phyloP scores from a whole-genome alignment of 805 yeast genomes.

The Pichia thaimueangensis region DNA sequence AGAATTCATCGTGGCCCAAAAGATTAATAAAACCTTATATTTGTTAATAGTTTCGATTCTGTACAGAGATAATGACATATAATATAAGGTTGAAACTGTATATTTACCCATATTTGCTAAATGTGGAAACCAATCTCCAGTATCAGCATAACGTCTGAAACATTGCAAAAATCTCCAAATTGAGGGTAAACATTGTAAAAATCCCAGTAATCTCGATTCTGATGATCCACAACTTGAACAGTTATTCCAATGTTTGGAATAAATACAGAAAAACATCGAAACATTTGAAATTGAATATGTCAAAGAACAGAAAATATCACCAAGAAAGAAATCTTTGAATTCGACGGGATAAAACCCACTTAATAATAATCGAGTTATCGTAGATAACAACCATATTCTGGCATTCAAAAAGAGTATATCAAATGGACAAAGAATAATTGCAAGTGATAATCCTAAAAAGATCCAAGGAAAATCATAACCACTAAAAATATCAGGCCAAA shows the following conservation, averaged over 20 bases:
- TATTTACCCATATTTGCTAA: conserved; percentile 83
- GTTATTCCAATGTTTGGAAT: conserved; percentile 64
- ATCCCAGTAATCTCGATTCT: conserved; percentile 71
- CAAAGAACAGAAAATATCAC: conserved; percentile 84
- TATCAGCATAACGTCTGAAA: conserved; percentile 81
- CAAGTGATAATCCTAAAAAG: conserved; percentile 48
- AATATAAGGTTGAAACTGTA: conserved; percentile 56
- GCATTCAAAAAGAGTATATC: conserved; percentile 51
- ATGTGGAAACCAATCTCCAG: conserved; percentile 96
- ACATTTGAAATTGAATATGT: conserved; percentile 84
- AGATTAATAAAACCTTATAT: conserved; percentile 55
- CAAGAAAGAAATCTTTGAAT: conserved; percentile 87
- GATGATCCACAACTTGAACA: conserved; percentile 66
- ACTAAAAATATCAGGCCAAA: conserved; percentile 54
- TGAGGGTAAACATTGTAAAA: conserved; percentile 76
- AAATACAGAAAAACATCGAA: conserved; percentile 80
- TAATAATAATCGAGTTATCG: conserved; percentile 63
- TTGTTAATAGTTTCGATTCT: conserved; percentile 48
- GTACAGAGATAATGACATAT: conserved; percentile 68
- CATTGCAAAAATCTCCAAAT: conserved; percentile 91
- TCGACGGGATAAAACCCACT: conserved; percentile 94
- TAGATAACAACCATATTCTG: conserved; percentile 69
- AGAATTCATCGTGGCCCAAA: conserved; percentile 71
- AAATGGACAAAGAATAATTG: conserved; percentile 55
- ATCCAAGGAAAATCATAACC: conserved; percentile 79